Conservation (phyloP, 2,329 filamentous ascomycete genomes). For the Aspergillus bombycis region DNA sequence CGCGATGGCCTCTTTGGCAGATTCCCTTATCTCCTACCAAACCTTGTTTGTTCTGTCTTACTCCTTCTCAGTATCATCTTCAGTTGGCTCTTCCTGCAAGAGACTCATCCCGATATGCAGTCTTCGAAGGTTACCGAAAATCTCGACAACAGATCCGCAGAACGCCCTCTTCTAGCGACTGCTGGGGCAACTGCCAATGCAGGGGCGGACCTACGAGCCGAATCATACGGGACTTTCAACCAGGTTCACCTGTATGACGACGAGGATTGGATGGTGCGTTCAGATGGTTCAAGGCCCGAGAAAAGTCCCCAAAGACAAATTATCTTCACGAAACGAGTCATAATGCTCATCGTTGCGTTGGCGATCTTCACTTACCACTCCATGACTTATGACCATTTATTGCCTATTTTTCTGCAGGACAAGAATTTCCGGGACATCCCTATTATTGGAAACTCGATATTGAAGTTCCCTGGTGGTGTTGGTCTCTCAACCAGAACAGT, state of each 20-base stretch:
- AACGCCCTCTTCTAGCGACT: slow-evolving; percentile 75
- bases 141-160: slow-evolving; percentile 52
- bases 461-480: slow-evolving; percentile 66
- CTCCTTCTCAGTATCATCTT: slow-evolving; percentile 77
- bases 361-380: slow-evolving; percentile 93
- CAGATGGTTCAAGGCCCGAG: slow-evolving; percentile 48
- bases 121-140: slow-evolving; percentile 49
- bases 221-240: slow-evolving; percentile 77
- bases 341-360: slow-evolving; percentile 77
- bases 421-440: slow-evolving; percentile 40
- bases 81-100: slow-evolving; percentile 79
- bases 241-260: slow-evolving; percentile 58
- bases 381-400: slow-evolving; percentile 90
- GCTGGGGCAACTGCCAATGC: slow-evolving; percentile 74
- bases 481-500: slow-evolving; percentile 68
- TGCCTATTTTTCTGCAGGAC: slow-evolving; percentile 93
- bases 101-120: slow-evolving; percentile 86
- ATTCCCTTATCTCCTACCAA: slow-evolving; percentile 88
- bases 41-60: slow-evolving; percentile 77
- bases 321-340: slow-evolving; percentile 66
- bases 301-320: slow-evolving; percentile 46
- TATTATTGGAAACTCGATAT: slow-evolving; percentile 42
- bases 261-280: slow-evolving; percentile 55
- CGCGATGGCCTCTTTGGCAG: slow-evolving; percentile 69
- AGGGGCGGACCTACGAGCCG: slow-evolving; percentile 72